Base-by-base conservation (phyloP, 2,329 filamentous ascomycete genomes). In the Magnaporthales sp. region DNA sequence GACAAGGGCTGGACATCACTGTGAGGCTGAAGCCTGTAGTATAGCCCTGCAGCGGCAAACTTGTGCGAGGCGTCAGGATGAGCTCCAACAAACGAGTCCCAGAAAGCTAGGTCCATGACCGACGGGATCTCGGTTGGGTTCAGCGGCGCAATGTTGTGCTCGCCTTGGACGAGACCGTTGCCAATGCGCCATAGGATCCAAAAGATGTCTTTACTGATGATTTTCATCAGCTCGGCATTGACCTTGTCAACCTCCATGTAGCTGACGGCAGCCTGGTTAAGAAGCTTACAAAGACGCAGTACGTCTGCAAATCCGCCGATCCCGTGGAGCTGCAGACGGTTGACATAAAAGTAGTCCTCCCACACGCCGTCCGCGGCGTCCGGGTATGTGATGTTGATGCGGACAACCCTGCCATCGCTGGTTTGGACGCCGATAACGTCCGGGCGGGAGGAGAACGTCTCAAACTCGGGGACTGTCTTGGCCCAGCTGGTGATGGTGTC, bases 361-460 rank as follows among this genome's bases (percentile, higher is more conserved):
- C 68, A 71, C 2, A 69, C 69, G 29, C 60, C 63, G 31, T 11
- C n/a, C 32, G 66, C 38, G 24, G 68, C 66, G 29, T 73, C 70
- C 4, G 77, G 66, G 69, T 78, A 79, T 64, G 76, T 74, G 54
- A 83, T 72, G 11, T 75, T 72, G 1, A 84, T 73, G 22, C 71
- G 69, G 22, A 75, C 75, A 4, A 75, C 11, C 0, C 67, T 22
- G 22, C 75, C 74, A 63, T 74, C 78, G 0, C 27, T 54, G 26
- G 79, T 78, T 58, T 81, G 78, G 5, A 85, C 75, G 0, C 78
- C 79, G 58, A 85, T 79, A 0, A 78, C 77, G 19, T 81, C 77
- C 4, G 70, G 71, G 58, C 75, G 77, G 0, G 74, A 74, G 0
- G 69, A 66, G 15, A 74, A 71, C 0, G 69, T 51, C 30, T 67